A percentile compares a stretch with the other conserved stretches of the same genome.
phyloP scores from a whole-genome alignment of 2,329 filamentous ascomycete species.

The Dactylellina haptotyla region DNA sequence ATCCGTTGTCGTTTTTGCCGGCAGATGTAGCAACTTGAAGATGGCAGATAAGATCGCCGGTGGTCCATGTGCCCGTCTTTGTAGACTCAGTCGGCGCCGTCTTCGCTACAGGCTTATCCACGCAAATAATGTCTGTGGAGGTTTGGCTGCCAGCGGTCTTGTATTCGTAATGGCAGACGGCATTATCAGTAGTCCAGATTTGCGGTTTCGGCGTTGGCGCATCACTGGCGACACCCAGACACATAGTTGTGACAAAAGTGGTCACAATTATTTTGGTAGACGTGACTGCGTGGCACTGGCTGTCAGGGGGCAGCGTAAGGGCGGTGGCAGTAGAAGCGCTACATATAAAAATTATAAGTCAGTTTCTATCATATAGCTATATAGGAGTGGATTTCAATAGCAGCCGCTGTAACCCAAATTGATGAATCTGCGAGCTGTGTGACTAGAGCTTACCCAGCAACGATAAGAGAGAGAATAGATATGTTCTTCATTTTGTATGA shows the following conservation, averaged over 20 bases:
- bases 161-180: background rate
- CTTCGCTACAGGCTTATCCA: background rate
- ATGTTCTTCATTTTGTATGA: conserved; percentile 14
- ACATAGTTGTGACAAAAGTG: too few relatives aligned
- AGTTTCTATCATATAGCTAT: background rate
- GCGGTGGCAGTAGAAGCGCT: too few relatives aligned
- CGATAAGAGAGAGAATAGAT: background rate
- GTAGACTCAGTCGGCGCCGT: background rate
- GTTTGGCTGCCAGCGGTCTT: background rate
- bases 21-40: too few relatives aligned
- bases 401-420: too few relatives aligned
- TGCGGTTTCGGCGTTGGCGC: background rate
- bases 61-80: background rate
- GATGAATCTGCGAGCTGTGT: background rate
- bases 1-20: too few relatives aligned
- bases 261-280: too few relatives aligned
- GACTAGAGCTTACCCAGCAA: background rate
- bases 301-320: too few relatives aligned
- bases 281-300: too few relatives aligned
- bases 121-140: background rate
- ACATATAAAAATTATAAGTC: conserved; percentile 10
- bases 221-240: too few relatives aligned
- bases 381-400: too few relatives aligned
- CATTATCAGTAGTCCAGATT: background rate
- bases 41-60: too few relatives aligned